Evolutionary conservation across 176 grass and related monocot genomes (phyloP).

Genomic region (Zea mays): Zm-B73-REFERENCE-NAM-5.0 NC_050099.1:156674001-156674500

Average conservation of each 20-base stretch:
- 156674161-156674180: background rate
- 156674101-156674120: background rate
- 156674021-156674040: background rate
- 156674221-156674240: background rate
- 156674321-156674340: background rate
- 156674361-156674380: background rate
- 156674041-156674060: background rate
- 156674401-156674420: background rate
- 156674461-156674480: too few species aligned
- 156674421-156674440: background rate
- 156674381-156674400: background rate
- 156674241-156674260: background rate
- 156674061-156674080: background rate
- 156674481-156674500: too few species aligned
- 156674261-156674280: slow-evolving; percentile 3
- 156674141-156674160: background rate
- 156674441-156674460: too few species aligned
- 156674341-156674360: background rate
- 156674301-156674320: slow-evolving; percentile 16
- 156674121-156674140: background rate
- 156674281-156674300: slow-evolving; percentile 7
- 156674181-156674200: background rate
- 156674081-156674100: background rate
- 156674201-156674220: background rate
- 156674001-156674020: background rate